Conservation (phyloP, 2,329 filamentous ascomycete genomes). For the Penicillium sp. region DNA sequence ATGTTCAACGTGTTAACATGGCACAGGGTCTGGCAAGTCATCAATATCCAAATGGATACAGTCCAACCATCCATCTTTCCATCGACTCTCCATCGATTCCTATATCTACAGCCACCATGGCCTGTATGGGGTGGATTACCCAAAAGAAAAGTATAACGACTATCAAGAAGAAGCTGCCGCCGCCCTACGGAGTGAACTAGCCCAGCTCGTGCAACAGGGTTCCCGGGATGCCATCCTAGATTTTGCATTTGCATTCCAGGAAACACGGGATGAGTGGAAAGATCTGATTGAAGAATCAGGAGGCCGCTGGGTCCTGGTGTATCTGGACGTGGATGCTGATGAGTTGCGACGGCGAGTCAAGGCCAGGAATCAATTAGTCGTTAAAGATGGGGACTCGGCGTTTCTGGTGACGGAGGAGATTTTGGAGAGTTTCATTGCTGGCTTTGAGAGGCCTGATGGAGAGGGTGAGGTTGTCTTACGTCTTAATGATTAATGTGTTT, state of each 20-base stretch:
- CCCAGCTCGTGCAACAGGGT: slow-evolving; percentile 7
- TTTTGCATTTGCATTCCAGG: slow-evolving; percentile 16
- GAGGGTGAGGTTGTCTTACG: slow-evolving; percentile 12
- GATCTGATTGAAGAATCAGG: slow-evolving; percentile 8
- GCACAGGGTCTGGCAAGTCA: slow-evolving; percentile 17
- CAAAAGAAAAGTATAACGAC: slow-evolving; percentile 11
- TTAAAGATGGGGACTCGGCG: slow-evolving; percentile 18
- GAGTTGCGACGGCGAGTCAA: slow-evolving; percentile 17
- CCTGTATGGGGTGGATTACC: slow-evolving; percentile 12
- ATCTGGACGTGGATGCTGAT: slow-evolving; percentile 15
- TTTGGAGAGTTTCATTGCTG: slow-evolving; percentile 13
- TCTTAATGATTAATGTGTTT: slow-evolving; percentile 3
- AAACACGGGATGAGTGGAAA: slow-evolving; percentile 17
- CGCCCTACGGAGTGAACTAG: slow-evolving; percentile 5
- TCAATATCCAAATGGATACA: slow-evolving; percentile 17
- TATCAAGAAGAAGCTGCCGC: slow-evolving; percentile 18
- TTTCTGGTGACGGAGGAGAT: slow-evolving; percentile 15
- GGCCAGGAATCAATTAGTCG: slow-evolving; percentile 10
- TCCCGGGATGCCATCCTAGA: slow-evolving; percentile 11
- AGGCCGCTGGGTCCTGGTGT: slow-evolving; percentile 11
- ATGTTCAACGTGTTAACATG: background rate
- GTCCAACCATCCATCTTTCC: slow-evolving; percentile 13
- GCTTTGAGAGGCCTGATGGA: slow-evolving; percentile 16
- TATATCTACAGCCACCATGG: slow-evolving; percentile 13
- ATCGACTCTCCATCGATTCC: slow-evolving; percentile 18